A percentile compares a stretch with the other conserved stretches of the same genome.
These are phyloP conservation scores for Ceratocystis huliohia DNA, from an alignment of 2,329 filamentous ascomycete genomes.

Conservation along the genomic window DNA sequence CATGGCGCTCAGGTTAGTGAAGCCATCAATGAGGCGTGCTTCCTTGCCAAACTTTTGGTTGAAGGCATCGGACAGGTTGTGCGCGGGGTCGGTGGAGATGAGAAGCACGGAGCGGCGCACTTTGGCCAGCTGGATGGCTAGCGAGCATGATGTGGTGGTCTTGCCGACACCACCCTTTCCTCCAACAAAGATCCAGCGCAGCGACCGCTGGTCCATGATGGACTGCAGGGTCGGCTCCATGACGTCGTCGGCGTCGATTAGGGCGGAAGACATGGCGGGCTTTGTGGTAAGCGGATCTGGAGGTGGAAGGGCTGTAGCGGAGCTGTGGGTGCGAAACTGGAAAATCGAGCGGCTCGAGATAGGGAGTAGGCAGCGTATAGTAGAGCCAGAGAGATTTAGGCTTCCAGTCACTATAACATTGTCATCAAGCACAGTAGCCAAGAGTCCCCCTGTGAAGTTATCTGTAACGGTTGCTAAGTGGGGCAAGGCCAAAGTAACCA, in stretches of 20 bases:
- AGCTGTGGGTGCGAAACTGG: not conserved
- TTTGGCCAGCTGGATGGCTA: constrained; percentile 93
- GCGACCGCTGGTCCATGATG: constrained; percentile 84
- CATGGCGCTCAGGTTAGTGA: constrained; percentile 91
- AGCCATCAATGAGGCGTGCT: constrained; percentile 80
- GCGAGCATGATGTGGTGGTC: constrained; percentile 97
- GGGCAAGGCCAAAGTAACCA: not conserved
- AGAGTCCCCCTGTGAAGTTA: not conserved
- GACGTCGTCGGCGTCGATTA: constrained; percentile 47
- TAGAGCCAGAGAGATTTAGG: not conserved
- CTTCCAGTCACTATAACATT: not conserved
- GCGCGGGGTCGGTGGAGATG: constrained; percentile 95
- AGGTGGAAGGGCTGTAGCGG: not conserved
- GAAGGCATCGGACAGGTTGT: constrained; percentile 96
- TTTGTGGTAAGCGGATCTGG: not conserved
- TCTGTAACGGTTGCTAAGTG: not conserved
- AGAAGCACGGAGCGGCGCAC: constrained; percentile 90
- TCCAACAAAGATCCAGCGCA: constrained; percentile 98
- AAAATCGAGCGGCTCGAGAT: not conserved
- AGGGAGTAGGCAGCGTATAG: not conserved
- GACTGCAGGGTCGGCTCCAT: constrained; percentile 89
- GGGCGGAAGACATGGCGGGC: constrained; percentile 31
- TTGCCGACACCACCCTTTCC: constrained; percentile 98
- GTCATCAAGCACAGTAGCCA: not conserved
- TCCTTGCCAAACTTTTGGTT: constrained; percentile 99